Percentiles rank a stretch among this genome's conserved stretches.
These are phyloP conservation scores for Dorcoceras hygrometricum DNA, from an alignment of 257 asterid species.

Conservation along the genomic window DNA sequence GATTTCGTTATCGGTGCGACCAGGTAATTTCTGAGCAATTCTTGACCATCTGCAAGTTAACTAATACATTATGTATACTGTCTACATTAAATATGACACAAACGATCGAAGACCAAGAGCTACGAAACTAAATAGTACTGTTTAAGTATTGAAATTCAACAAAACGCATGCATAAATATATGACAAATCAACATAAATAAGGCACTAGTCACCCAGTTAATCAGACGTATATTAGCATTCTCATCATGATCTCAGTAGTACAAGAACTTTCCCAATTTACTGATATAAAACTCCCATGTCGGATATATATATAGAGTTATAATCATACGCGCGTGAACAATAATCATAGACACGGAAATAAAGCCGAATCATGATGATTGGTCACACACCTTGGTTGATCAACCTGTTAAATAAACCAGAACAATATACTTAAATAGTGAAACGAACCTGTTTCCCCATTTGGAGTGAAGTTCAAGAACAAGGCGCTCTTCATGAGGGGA, in stretches of 20 bases:
- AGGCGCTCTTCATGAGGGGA: conserved; percentile 77
- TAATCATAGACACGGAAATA: too few relatives aligned
- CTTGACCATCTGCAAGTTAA: conserved; percentile 70
- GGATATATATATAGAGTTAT: background rate
- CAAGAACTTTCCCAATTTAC: too few relatives aligned
- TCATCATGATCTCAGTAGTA: too few relatives aligned
- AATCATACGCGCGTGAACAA: too few relatives aligned
- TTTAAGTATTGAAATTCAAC: too few relatives aligned
- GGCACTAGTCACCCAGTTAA: too few relatives aligned
- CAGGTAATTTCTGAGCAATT: conserved; percentile 84
- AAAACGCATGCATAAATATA: too few relatives aligned
- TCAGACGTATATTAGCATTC: too few relatives aligned
- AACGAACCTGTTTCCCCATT: conserved; percentile 81
- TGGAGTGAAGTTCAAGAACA: conserved; percentile 72
- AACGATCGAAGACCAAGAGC: too few relatives aligned
- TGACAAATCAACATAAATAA: too few relatives aligned
- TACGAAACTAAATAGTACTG: too few relatives aligned
- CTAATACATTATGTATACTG: background rate
- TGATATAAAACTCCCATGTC: background rate
- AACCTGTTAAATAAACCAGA: background rate
- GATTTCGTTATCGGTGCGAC: conserved; percentile 93
- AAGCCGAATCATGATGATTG: background rate
- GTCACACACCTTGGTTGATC: too few relatives aligned
- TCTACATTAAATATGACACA: background rate
- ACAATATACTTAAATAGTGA: background rate